phyloP scores from a whole-genome alignment of 1,284 basidiomycete species.

The Athelia sp. region DNA sequence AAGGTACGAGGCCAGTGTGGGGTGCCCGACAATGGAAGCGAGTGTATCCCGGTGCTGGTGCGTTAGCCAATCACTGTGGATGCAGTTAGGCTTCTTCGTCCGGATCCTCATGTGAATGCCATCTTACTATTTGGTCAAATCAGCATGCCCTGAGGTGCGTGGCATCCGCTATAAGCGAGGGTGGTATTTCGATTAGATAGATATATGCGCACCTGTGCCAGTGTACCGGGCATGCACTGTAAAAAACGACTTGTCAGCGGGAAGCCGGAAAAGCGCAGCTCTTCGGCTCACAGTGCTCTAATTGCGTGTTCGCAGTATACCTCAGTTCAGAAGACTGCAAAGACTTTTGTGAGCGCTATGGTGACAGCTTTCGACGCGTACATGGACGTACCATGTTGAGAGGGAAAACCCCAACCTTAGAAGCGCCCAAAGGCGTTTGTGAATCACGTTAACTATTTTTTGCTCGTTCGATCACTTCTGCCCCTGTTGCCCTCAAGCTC shows the following conservation, averaged over 20 bases:
- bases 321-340: slow-evolving; percentile 86
- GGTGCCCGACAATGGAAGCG: slow-evolving; percentile 89
- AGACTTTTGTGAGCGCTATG: no score
- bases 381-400: slow-evolving; percentile 42
- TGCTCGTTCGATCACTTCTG: background rate
- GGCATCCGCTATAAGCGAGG: background rate
- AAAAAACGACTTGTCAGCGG: slow-evolving; percentile 10
- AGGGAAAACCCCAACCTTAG: no score
- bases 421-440: no score
- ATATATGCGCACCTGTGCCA: slow-evolving; percentile 67
- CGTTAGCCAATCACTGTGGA: slow-evolving; percentile 88
- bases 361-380: slow-evolving; percentile 2
- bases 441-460: no score
- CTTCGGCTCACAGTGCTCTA: slow-evolving; percentile 77
- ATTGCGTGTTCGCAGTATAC: slow-evolving; percentile 91
- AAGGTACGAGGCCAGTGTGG: slow-evolving; percentile 80
- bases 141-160: slow-evolving; percentile 77
- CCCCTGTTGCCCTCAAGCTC: no score
- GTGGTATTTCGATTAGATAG: slow-evolving; percentile 1
- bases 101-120: slow-evolving; percentile 1
- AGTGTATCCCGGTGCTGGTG: slow-evolving; percentile 96
- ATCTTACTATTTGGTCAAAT: slow-evolving; percentile 88
- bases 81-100: slow-evolving; percentile 8
- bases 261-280: slow-evolving; percentile 6
- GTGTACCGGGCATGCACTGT: slow-evolving; percentile 94